Evolutionary conservation across 1,139 yeast genomes (phyloP), one percentile per base, ranked within the genome.

Genomic region (Citeromyces hawaiiensis): DNA sequence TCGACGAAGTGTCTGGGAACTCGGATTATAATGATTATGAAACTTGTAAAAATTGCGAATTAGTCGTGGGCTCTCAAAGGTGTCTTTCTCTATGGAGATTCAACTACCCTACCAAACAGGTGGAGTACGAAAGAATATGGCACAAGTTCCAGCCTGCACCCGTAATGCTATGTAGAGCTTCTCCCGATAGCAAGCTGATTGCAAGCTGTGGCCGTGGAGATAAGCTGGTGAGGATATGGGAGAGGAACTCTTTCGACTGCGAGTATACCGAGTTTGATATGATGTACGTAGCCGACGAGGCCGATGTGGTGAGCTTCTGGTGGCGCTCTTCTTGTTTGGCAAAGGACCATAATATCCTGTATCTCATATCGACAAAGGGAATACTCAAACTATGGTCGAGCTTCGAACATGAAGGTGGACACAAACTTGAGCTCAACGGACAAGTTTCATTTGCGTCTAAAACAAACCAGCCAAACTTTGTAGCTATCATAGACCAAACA

Each of bases 141-240:
- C 49, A 54, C 21, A 63, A 67, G 43, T 47, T 50, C 5, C 83
- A 76, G 47, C 70, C 87, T 0, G 64, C 64, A 34, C 78, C 85
- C 0, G 74, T 78, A 0, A 66, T 68, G 40, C 53, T 60, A 38
- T 69, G 77, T 4, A 61, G 63, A 32, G 71, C 79, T 36, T 75
- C 93, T 0, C 75, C 72, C 18, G 80, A 80, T 47, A 74, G 86
- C 0, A 72, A 71, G 43, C 63, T 78, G 38, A 73, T 88, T 19
- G 80, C 88, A 3, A 70, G 81, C 39, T 67, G 73, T 37, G 77
- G 79, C 0, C 61, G 60, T 37, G 72, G 69, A 51, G 95, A 85
- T 53, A 64, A 69, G 38, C 61, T 80, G 11, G 76, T 83, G 29
- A 85, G 83, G 52, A 67, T 87, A 4, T 88, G 96, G 95, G 68